Evolutionary conservation across 2,329 filamentous ascomycete genomes (phyloP).

Genomic region (Aspergillus unguis): DNA sequence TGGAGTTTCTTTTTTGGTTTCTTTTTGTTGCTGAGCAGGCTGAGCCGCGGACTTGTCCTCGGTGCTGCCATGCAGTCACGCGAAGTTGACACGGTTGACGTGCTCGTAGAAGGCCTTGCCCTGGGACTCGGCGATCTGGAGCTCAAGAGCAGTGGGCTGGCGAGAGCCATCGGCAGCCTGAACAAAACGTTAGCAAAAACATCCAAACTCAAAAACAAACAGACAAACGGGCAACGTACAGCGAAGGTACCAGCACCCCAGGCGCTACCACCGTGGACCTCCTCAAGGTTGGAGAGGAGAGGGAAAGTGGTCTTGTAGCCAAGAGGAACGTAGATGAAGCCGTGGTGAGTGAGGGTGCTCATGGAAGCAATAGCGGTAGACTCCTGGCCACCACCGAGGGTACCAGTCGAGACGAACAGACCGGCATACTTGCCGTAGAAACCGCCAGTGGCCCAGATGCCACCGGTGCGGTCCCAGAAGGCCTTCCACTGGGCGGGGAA

Average conservation of each 20-base stretch:
- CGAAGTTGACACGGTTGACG: slow-evolving; percentile 66
- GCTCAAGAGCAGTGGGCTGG: slow-evolving; percentile 71
- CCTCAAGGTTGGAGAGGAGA: slow-evolving; percentile 65
- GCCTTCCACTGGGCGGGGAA: slow-evolving; percentile 93
- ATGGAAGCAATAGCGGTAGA: slow-evolving; percentile 75
- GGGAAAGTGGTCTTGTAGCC: slow-evolving; percentile 81
- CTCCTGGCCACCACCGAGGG: slow-evolving; percentile 87
- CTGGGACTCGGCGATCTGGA: slow-evolving; percentile 75
- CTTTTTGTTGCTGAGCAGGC: slow-evolving; percentile 19
- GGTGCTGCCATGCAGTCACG: slow-evolving; percentile 71
- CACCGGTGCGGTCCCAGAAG: slow-evolving; percentile 81
- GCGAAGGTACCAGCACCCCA: slow-evolving; percentile 96
- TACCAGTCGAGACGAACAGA: slow-evolving; percentile 84
- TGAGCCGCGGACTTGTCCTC: slow-evolving; percentile 29
- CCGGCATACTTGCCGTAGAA: slow-evolving; percentile 85
- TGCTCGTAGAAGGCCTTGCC: slow-evolving; percentile 80
- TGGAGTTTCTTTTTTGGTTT: slow-evolving; percentile 20
- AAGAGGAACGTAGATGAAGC: slow-evolving; percentile 92
- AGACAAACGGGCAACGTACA: slow-evolving; percentile 40
- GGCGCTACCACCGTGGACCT: slow-evolving; percentile 80
- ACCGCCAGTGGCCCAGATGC: slow-evolving; percentile 73
- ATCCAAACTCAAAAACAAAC: not conserved
- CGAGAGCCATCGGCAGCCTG: slow-evolving; percentile 71
- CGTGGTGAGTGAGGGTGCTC: slow-evolving; percentile 87
- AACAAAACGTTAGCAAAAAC: slow-evolving; percentile 12